Evolutionary conservation across 2,329 filamentous ascomycete genomes (phyloP), one percentile per base, ranked within the genome.

Genomic region (Didymella arachidicola): DNA sequence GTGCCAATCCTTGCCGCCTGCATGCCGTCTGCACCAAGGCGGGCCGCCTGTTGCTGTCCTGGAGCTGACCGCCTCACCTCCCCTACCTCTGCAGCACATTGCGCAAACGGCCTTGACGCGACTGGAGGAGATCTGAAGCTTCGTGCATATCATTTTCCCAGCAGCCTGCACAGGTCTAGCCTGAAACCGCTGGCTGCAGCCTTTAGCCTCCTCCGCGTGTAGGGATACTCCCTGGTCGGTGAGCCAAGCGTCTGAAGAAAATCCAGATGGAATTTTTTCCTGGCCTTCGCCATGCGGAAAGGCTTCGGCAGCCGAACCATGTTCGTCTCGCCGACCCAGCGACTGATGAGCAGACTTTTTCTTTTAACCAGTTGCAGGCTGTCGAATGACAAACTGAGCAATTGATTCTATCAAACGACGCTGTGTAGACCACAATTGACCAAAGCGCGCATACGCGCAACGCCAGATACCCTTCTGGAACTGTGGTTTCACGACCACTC

Each of bases 91-190:
- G 60, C 65, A 62, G 60, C 62, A 59, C 25, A 38, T 45, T 50
- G 56, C 44, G 50, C 63, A 66, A 67, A 67, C 60, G 50, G 59
- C 57, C 57, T 56, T 54, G 50, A 60, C 57, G 60, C 61, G 56
- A 58, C 43, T 58, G 50, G 56, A 42, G 41, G 29, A 72, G 66
- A 72, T 74, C 67, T 71, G 70, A 69, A 66, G 68, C 68, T 67
- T 67, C 61, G 68, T 72, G 72, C 72, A 76, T 74, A 66, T 65
- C 67, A 67, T 69, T 59, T 59, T 52, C 63, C 65, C 65, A 67
- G 61, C 50, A 49, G 60, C 71, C 64, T 68, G 70, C 55, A 3
- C 46, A 2, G 36, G 36, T 60, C 70, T 71, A 66, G 63, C 44
- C 63, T 65, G 62, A 53, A 60, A 57, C 47, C 29, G 34, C 34